Evolutionary conservation across 2,329 filamentous ascomycete species (phyloP).

Genomic region (Pseudogymnoascus sp.): DNA sequence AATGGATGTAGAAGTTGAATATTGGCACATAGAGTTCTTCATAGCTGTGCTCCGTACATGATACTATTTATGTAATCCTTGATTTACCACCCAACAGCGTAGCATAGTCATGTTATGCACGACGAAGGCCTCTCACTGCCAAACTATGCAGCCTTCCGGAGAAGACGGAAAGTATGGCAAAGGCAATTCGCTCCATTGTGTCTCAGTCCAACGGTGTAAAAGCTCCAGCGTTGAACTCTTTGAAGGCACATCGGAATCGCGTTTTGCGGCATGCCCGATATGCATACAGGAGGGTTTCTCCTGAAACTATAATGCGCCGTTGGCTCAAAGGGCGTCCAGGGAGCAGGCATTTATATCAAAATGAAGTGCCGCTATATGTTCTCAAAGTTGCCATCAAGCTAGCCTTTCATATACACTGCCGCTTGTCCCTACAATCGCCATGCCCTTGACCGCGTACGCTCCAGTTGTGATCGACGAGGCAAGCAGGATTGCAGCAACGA

Average conservation of each 20-base stretch:
- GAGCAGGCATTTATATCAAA: not conserved
- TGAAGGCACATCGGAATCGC: not conserved
- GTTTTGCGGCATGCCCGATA: not conserved
- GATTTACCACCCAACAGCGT: not conserved
- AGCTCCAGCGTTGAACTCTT: not conserved
- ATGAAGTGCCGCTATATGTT: not conserved
- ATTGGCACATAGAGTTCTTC: not conserved
- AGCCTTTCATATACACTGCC: not conserved
- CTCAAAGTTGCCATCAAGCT: not conserved
- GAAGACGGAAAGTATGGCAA: not conserved
- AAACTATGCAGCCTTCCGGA: not conserved
- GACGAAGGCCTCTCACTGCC: not conserved
- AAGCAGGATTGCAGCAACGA: constrained; percentile 11
- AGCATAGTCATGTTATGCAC: not conserved
- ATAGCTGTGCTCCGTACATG: not conserved
- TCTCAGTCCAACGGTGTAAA: not conserved
- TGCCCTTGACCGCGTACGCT: not conserved
- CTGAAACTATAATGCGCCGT: not conserved
- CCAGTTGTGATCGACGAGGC: constrained; percentile 12
- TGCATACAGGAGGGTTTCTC: not conserved
- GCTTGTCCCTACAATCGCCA: not conserved
- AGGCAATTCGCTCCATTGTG: not conserved
- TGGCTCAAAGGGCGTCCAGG: not conserved
- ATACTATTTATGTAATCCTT: not conserved
- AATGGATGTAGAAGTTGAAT: not conserved